Base-by-base conservation (phyloP, 441 rosid species). In the Jatropha podagrica region DNA sequence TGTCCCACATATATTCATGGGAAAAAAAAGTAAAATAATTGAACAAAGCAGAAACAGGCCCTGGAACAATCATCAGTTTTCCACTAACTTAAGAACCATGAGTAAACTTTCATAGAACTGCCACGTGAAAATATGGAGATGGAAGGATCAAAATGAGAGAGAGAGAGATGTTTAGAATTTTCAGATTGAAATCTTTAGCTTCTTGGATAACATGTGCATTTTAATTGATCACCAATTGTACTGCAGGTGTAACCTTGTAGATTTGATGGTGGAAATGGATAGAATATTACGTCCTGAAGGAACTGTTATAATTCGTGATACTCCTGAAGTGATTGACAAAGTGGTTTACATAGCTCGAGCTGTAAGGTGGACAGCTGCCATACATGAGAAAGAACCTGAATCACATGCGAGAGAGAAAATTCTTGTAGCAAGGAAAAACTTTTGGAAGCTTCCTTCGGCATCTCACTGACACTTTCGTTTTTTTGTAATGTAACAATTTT, bases 231-330 rank as follows among this genome's bases (percentile, higher is more conserved):
- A 73, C 11, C 77, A 40, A 68, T 78, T 60, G 72, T 64, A 18
- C 51, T 81, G 80, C 91, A 95, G 99, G 88, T 95, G 99, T 82
- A 85, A 85, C 83, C 87, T 95, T 70, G 97, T 87, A 72, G 97
- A 95, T 85, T 71, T 95, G 72, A 84, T 93, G 90, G 95, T 93
- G 76, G 99, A 95, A 86, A 93, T 95, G 88, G 98, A 95, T 75
- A 81, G 99, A 26, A 92, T 92, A 54, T 71, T 95, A 85, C 99
- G 99, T 37, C 98, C 98, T 18, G 92, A 90, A 76, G 98, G 97
- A 70, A 86, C 87, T 2, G 96, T 92, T 63, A 74, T 95, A 65
- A 86, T 95, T 71, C 86, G 98, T 41, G 99, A 93, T 81, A 79
- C 92, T 58, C 97, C 99, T 13, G 99, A 93, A 77, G 94, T 89